Conservation (phyloP, 177 flowering plant genomes). For the Telopea speciosissima region DNA sequence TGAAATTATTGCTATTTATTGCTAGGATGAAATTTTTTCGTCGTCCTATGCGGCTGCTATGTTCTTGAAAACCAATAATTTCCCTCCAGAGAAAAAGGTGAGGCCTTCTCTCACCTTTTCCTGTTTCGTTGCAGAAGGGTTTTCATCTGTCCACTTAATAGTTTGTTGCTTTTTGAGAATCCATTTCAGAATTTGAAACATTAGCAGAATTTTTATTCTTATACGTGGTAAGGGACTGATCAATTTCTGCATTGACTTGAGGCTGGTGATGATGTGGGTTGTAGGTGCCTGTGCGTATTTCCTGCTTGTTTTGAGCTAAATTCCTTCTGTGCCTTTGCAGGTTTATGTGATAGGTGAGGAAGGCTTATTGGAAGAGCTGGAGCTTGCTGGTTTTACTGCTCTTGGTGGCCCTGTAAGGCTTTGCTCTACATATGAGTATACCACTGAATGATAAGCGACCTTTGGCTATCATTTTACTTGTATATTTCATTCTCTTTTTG, state of each 20-base stretch:
- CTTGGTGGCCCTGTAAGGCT: constrained; percentile 78
- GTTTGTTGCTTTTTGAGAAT: too few species aligned
- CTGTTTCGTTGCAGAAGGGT: too few species aligned
- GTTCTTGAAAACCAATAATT: constrained; percentile 68
- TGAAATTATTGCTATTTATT: constrained; percentile 16
- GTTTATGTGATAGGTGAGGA: constrained; percentile 88
- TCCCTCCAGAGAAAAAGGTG: constrained; percentile 79
- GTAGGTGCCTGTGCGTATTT: too few species aligned
- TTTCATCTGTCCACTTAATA: too few species aligned
- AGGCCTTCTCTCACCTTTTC: not conserved
- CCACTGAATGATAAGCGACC: too few species aligned
- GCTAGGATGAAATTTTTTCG: constrained; percentile 82
- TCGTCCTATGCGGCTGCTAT: constrained; percentile 94
- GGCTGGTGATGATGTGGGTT: too few species aligned
- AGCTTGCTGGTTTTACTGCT: constrained; percentile 72
- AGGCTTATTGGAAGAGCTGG: constrained; percentile 80
- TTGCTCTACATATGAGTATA: not conserved
- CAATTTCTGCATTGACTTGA: not conserved
- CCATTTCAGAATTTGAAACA: too few species aligned
- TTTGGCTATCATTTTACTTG: too few species aligned
- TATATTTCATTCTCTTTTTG: too few species aligned
- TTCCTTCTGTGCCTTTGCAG: constrained; percentile 26
- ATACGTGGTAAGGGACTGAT: too few species aligned
- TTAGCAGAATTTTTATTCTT: too few species aligned
- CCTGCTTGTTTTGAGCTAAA: too few species aligned